A percentile compares a stretch with the other conserved stretches of the same genome.
phyloP scores from a whole-genome alignment of 495 filamentous ascomycete genomes.

The Geopyxis carbonaria region DNA sequence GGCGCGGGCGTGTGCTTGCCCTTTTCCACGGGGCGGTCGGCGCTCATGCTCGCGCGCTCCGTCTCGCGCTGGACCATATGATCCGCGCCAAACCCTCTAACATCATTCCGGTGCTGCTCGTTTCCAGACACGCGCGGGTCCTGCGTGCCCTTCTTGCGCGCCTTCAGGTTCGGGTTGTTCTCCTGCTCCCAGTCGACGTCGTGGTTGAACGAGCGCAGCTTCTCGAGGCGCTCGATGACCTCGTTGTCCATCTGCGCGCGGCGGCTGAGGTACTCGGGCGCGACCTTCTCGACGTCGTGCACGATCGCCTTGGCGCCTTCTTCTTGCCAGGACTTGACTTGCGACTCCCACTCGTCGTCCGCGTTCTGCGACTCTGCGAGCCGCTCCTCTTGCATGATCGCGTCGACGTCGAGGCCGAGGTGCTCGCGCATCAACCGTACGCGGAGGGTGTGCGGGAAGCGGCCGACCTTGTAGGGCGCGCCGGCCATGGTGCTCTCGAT shows the following conservation, averaged over 20 bases:
- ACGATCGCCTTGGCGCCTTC: slow-evolving; percentile 3
- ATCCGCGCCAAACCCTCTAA: slow-evolving; percentile 59
- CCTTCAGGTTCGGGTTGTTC: slow-evolving; percentile 43
- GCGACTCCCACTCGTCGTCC: slow-evolving; percentile 10
- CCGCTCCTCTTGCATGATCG: slow-evolving; percentile 66
- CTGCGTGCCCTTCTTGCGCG: slow-evolving; percentile 40
- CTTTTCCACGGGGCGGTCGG: too few relatives aligned
- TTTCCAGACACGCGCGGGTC: slow-evolving; percentile 51
- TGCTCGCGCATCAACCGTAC: slow-evolving; percentile 95
- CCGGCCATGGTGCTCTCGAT: slow-evolving; percentile 84
- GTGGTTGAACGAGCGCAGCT: slow-evolving; percentile 65
- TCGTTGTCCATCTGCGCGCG: slow-evolving; percentile 45
- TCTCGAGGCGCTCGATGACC: slow-evolving; percentile 41
- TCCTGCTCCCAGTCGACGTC: slow-evolving; percentile 56
- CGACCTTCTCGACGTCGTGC: slow-evolving; percentile 13
- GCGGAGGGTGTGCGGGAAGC: slow-evolving; percentile 83
- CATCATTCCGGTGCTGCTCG: slow-evolving; percentile 50
- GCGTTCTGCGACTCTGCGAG: slow-evolving; percentile 32
- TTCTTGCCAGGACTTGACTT: slow-evolving; percentile 7
- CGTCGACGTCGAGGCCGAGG: slow-evolving; percentile 86
- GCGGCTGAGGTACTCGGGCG: slow-evolving; percentile 24
- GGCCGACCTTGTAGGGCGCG: slow-evolving; percentile 69
- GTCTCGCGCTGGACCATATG: slow-evolving; percentile 27
- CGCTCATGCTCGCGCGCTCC: slow-evolving; percentile 3
- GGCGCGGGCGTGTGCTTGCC: too few relatives aligned